Percentiles rank a stretch among this genome's conserved stretches.
phyloP scores from a whole-genome alignment of 768 basidiomycete species.

The Xerocomus spinulosus region DNA sequence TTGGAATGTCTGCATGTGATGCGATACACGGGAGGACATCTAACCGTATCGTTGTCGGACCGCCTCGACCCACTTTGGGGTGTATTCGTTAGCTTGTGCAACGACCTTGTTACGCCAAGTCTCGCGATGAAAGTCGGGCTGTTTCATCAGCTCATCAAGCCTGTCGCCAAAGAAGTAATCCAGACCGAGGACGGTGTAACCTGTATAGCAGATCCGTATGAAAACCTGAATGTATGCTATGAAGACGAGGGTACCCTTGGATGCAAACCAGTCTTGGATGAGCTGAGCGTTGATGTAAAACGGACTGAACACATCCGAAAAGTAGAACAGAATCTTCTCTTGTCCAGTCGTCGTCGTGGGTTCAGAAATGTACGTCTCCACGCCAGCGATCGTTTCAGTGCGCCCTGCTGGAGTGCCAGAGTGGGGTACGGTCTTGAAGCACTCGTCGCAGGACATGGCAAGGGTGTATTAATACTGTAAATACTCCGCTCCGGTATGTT shows the following conservation, averaged over 20 bases:
- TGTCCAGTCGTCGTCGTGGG: slow-evolving; percentile 27
- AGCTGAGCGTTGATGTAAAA: slow-evolving; percentile 55
- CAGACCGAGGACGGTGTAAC: slow-evolving; percentile 53
- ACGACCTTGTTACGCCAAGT: slow-evolving; percentile 40
- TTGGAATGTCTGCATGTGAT: not conserved
- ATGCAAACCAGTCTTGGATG: slow-evolving; percentile 61
- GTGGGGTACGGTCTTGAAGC: slow-evolving; percentile 50
- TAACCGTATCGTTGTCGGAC: slow-evolving; percentile 48
- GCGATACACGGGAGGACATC: not conserved
- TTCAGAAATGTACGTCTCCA: slow-evolving; percentile 53
- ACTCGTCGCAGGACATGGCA: slow-evolving; percentile 45
- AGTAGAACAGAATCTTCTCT: slow-evolving; percentile 50
- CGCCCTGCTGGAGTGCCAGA: slow-evolving; percentile 40
- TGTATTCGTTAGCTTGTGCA: slow-evolving; percentile 34
- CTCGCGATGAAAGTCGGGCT: slow-evolving; percentile 34
- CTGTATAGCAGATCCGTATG: slow-evolving; percentile 29
- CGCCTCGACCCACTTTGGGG: slow-evolving; percentile 50
- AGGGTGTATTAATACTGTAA: no score
- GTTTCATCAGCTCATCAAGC: slow-evolving; percentile 36
- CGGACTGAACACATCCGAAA: slow-evolving; percentile 57
- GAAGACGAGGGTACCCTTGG: slow-evolving; percentile 41
- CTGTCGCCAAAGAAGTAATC: slow-evolving; percentile 65
- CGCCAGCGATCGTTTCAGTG: slow-evolving; percentile 34
- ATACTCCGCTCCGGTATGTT: no score
- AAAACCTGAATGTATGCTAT: not conserved